phyloP scores from a whole-genome alignment of 768 basidiomycete species.

The Leccinum longicurvipes region DNA sequence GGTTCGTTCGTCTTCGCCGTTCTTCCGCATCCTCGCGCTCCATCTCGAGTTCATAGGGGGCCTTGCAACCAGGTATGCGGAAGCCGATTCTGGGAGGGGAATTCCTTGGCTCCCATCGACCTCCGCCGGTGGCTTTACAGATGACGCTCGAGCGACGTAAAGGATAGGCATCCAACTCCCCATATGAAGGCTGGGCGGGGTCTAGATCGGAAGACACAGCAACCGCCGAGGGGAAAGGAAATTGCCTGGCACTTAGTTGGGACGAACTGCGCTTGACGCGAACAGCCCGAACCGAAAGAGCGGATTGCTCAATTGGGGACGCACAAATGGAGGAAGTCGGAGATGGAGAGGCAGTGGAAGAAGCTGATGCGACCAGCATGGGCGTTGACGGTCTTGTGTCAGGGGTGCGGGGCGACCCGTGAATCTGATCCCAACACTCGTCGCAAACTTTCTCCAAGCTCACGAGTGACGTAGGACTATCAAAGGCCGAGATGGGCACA shows the following conservation, averaged over 20 bases:
- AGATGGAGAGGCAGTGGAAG: constrained; percentile 31
- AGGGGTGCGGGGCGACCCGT: constrained; percentile 50
- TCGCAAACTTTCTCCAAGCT: constrained; percentile 65
- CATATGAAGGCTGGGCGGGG: constrained; percentile 47
- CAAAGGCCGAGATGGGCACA: constrained; percentile 55
- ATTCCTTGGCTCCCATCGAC: constrained; percentile 74
- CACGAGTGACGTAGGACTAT: constrained; percentile 59
- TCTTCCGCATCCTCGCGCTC: constrained; percentile 62
- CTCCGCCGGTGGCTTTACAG: constrained; percentile 78
- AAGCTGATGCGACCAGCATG: constrained; percentile 34
- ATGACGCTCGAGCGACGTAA: constrained; percentile 61
- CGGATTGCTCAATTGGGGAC: constrained; percentile 29
- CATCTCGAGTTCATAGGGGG: constrained; percentile 65
- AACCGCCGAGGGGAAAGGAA: constrained; percentile 26
- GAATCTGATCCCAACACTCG: constrained; percentile 72
- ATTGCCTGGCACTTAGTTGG: constrained; percentile 24
- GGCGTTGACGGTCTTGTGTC: constrained; percentile 35
- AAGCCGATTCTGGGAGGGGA: constrained; percentile 39
- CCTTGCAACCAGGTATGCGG: constrained; percentile 64
- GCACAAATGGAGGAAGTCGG: constrained; percentile 35
- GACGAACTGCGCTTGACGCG: constrained; percentile 28
- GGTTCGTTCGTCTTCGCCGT: constrained; percentile 49
- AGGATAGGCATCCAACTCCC: constrained; percentile 73
- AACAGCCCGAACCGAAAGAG: constrained; percentile 16
- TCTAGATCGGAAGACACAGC: constrained; percentile 26